Evolutionary conservation across 2,329 filamentous ascomycete genomes (phyloP).

Genomic region (Clonostachys solani): DNA sequence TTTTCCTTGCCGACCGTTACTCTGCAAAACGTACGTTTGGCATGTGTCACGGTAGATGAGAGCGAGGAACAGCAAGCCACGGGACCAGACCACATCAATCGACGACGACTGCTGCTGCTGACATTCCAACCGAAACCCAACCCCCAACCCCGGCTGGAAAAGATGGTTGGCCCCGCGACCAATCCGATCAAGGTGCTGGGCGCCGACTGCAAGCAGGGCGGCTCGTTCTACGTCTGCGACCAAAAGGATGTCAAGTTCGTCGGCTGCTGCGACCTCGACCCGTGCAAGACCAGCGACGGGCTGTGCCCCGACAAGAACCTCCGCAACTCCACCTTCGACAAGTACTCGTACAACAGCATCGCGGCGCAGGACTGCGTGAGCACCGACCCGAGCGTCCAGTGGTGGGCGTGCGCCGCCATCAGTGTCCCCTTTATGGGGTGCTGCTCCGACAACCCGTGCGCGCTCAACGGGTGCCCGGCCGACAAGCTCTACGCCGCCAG

Average conservation of each 20-base stretch:
- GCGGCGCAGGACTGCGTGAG: constrained; percentile 17
- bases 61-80: too few relatives aligned
- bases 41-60: too few relatives aligned
- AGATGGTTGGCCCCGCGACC: too few relatives aligned
- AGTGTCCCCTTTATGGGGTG: constrained; percentile 24
- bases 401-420: constrained; percentile 20
- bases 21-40: too few relatives aligned
- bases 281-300: constrained; percentile 21
- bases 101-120: too few relatives aligned
- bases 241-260: constrained; percentile 24
- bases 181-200: constrained; percentile 11
- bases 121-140: too few relatives aligned
- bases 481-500: constrained; percentile 1
- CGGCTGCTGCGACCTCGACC: constrained; percentile 32
- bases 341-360: constrained; percentile 16
- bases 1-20: too few relatives aligned
- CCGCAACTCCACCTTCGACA: constrained; percentile 14
- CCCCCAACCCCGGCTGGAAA: too few relatives aligned
- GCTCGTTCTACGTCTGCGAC: constrained; percentile 29
- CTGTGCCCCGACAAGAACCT: constrained; percentile 21
- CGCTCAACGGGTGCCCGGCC: constrained; percentile 1
- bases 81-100: too few relatives aligned
- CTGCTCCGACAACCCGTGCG: constrained; percentile 25
- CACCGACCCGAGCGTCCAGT: constrained; percentile 8
- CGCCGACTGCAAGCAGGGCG: constrained; percentile 20